Base-by-base conservation (phyloP, 805 yeast genomes). In the Candida cerambycidarum region DNA sequence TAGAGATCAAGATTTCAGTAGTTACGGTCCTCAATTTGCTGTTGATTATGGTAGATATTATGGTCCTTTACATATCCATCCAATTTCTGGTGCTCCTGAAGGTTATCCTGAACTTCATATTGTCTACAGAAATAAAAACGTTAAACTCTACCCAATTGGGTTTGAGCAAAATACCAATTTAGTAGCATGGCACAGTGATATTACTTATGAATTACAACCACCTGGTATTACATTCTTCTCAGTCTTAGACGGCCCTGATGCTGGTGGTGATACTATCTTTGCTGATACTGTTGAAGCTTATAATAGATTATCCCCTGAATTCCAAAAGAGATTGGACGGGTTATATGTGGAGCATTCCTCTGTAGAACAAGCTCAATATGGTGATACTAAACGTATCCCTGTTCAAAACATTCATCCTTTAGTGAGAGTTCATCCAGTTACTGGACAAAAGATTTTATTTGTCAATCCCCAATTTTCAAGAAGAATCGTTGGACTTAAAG, bases 1-100 rank as follows among this genome's bases (percentile, higher is more conserved):
- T 56, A 73, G 83, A 55, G 72, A 79, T 51, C 88, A 83, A 59
- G 87, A 84, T 57, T 73, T 84, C 45, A 71, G 76, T 35, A 39
- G 45, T 16, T 56, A 63, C 19, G 68, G 68, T 2, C 71, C 71
- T 8, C 47, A 53, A 21, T 64, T 53, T 43, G 57, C 59, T 24
- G 55, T 56, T 23, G 65, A 65, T 24, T 65, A 51, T 41, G 68
- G 63, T n/a, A 56, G 53, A 30, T 55, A 67, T 50, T 67, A 51
- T 42, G 72, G 72, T 12, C 61, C 58, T 5, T 55, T 71, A 31
- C 79, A 75, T 52, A 62, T 70, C 41, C 78, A 76, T 45, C 76
- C 79, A 32, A 70, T 75, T 4, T 58, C 67, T 13, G 71, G 69
- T 2, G 60, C 69, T 11, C 71, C 71, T 16, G 48, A 60, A 49